Evolutionary conservation across 164 flowering plant species (phyloP).

Genomic region (Magnolia officinalis): DNA sequence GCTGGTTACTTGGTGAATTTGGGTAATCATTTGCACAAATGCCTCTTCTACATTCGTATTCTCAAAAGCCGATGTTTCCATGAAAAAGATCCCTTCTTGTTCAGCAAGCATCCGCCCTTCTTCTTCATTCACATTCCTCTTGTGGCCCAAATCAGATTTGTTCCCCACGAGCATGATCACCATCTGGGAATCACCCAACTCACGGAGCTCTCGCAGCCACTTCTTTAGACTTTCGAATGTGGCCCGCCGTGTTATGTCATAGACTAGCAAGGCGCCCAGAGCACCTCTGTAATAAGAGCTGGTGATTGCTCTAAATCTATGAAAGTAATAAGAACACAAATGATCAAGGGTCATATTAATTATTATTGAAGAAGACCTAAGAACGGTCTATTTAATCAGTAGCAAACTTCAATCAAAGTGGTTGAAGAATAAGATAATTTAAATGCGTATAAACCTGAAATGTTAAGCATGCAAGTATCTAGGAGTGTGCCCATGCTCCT

Average conservation of each 20-base stretch:
- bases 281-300: constrained; percentile 87
- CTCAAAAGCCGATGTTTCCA: constrained; percentile 30
- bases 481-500: too few species aligned
- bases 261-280: constrained; percentile 65
- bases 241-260: constrained; percentile 61
- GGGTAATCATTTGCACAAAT: constrained; percentile 49
- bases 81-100: constrained; percentile 50
- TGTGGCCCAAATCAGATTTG: constrained; percentile 48
- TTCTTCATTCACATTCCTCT: constrained; percentile 47
- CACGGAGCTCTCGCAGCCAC: constrained; percentile 65
- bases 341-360: too few species aligned
- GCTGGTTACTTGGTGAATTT: constrained; percentile 43
- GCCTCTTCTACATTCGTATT: constrained; percentile 62
- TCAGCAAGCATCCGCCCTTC: constrained; percentile 61
- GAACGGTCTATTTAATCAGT: too few species aligned
- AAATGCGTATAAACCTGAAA: too few species aligned
- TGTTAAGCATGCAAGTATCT: too few species aligned
- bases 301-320: constrained; percentile 77
- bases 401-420: too few species aligned
- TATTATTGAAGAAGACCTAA: too few species aligned
- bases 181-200: constrained; percentile 43
- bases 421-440: too few species aligned
- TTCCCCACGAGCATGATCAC: constrained; percentile 70
- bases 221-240: constrained; percentile 51
- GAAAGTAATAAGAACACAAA: too few species aligned